These are phyloP conservation scores for Clavispora vitiphila DNA, from an alignment of 805 yeast species.

Conservation along the genomic window DNA sequence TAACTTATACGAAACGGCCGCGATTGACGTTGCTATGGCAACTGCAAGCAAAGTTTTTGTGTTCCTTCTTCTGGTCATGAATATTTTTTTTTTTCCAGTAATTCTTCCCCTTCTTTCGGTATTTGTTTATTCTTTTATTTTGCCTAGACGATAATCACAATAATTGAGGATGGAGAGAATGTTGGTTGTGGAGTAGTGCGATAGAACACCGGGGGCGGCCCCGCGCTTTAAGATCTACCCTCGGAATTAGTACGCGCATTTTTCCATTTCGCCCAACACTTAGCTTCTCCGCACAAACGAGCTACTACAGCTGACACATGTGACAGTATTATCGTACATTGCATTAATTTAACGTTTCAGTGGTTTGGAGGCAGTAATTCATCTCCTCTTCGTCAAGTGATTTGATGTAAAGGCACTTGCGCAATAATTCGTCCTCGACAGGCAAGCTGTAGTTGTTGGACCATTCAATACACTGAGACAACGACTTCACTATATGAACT, in stretches of 20 bases:
- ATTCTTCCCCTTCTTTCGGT: neutral
- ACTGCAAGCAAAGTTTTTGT: slow-evolving; percentile 30
- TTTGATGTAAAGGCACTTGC: slow-evolving; percentile 79
- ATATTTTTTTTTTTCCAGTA: slow-evolving; percentile 21
- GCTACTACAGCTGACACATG: neutral
- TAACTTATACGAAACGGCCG: slow-evolving; percentile 29
- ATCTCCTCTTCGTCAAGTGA: slow-evolving; percentile 71
- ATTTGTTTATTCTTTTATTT: neutral
- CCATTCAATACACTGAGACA: slow-evolving; percentile 83
- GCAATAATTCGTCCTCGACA: slow-evolving; percentile 58
- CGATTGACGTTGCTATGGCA: slow-evolving; percentile 30
- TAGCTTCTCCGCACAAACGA: neutral
- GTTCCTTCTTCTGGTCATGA: slow-evolving; percentile 18
- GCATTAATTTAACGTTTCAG: slow-evolving; percentile 2
- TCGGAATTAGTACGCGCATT: neutral
- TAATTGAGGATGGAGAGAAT: neutral
- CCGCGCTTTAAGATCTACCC: neutral
- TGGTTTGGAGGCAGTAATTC: slow-evolving; percentile 29
- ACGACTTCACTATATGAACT: slow-evolving; percentile 70
- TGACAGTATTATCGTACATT: neutral
- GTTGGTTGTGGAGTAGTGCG: slow-evolving; percentile 1
- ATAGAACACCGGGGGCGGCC: neutral
- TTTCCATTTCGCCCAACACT: neutral
- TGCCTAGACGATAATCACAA: neutral
- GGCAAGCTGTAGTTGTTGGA: slow-evolving; percentile 59